These are phyloP conservation scores for Colletotrichum sublineola DNA, from an alignment of 2,329 filamentous ascomycete genomes.

Conservation along the genomic window DNA sequence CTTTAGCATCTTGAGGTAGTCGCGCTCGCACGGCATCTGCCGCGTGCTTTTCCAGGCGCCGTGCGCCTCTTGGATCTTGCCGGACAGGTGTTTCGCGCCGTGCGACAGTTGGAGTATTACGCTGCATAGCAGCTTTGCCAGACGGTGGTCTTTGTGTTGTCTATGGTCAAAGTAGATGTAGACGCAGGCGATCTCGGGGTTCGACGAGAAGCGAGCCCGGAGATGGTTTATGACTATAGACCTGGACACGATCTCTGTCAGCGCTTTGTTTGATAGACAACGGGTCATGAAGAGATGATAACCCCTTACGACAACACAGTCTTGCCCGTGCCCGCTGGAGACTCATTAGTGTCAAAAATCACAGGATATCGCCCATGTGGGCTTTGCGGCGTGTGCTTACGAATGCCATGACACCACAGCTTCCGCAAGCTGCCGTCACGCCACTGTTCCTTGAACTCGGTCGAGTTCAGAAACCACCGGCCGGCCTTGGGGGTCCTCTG, in stretches of 20 bases:
- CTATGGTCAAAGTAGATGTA: constrained; percentile 22
- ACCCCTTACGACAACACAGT: constrained; percentile 6
- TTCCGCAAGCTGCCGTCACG: constrained; percentile 2
- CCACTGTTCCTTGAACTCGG: constrained; percentile 2
- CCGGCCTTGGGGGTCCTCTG: constrained; percentile 15
- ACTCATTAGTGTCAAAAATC: neutral
- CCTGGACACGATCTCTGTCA: neutral
- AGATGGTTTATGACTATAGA: constrained; percentile 18
- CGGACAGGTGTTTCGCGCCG: neutral
- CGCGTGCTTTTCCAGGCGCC: constrained; percentile 1
- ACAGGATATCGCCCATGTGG: neutral
- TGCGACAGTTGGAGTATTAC: neutral
- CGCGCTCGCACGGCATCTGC: neutral
- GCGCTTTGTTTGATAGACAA: neutral
- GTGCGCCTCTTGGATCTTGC: neutral
- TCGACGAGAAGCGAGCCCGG: neutral
- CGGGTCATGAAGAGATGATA: no score
- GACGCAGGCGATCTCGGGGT: neutral
- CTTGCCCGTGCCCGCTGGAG: constrained; percentile 21
- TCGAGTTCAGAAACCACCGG: neutral
- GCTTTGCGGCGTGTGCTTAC: constrained; percentile 1
- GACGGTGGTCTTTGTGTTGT: neutral
- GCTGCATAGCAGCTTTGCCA: neutral
- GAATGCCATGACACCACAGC: constrained; percentile 19
- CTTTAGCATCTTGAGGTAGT: constrained; percentile 19